phyloP scores from a whole-genome alignment of 345 rosid genomes.

The Pistacia vera region DNA sequence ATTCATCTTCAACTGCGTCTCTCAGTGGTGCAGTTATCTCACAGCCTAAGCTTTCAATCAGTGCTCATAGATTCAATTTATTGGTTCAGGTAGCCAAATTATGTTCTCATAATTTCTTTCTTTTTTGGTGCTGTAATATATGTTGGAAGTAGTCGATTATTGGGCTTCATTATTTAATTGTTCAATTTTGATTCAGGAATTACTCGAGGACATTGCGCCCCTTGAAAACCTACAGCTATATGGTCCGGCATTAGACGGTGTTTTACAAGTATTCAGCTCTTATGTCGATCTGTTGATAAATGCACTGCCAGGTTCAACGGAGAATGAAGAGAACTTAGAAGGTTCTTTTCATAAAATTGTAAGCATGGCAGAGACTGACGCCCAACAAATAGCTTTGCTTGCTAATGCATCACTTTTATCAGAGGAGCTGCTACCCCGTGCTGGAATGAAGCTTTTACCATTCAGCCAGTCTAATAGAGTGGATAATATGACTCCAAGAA shows the following conservation, averaged over 20 bases:
- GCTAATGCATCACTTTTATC: conserved; percentile 85
- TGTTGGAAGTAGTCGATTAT: not conserved
- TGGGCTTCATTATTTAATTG: not conserved
- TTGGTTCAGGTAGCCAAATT: conserved; percentile 70
- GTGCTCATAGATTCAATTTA: conserved; percentile 77
- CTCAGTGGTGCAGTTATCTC: conserved; percentile 33
- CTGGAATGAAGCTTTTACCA: conserved; percentile 73
- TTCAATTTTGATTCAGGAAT: conserved; percentile 46
- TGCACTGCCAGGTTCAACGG: conserved; percentile 78
- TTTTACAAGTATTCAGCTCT: conserved; percentile 62
- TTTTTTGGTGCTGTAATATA: not conserved
- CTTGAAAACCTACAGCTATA: conserved; percentile 76
- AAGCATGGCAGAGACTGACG: conserved; percentile 74
- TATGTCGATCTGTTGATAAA: conserved; percentile 74
- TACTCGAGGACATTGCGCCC: conserved; percentile 80
- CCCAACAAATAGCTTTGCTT: conserved; percentile 81
- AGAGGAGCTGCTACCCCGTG: conserved; percentile 85
- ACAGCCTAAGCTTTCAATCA: conserved; percentile 73
- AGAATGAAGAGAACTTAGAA: conserved; percentile 65
- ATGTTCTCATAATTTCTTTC: conserved; percentile 8
- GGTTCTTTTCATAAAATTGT: conserved; percentile 61
- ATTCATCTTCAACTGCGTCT: conserved; percentile 46
- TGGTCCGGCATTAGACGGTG: conserved; percentile 78
- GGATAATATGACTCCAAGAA: conserved; percentile 52
- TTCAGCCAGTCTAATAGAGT: conserved; percentile 33